phyloP scores from a whole-genome alignment of 1,139 yeast genomes.

The Meyerozyma smithsonii region DNA sequence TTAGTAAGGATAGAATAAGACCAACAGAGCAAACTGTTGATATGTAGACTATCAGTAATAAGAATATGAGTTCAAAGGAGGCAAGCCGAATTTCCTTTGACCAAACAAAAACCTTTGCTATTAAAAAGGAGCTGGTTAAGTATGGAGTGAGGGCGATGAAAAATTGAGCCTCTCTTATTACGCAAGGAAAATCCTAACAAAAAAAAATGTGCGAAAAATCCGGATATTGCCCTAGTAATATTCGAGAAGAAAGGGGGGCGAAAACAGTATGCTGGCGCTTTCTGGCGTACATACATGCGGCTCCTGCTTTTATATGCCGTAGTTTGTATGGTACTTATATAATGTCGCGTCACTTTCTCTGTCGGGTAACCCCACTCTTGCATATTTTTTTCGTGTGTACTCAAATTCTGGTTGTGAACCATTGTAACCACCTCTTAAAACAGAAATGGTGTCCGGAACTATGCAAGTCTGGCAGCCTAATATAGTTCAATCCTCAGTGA shows the following conservation, averaged over 20 bases:
- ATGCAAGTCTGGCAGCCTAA: neutral
- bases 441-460: neutral
- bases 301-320: neutral
- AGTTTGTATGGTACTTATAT: conserved; percentile 1
- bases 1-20: neutral
- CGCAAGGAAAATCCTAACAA: neutral
- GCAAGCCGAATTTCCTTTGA: conserved; percentile 1
- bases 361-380: conserved; percentile 1
- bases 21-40: neutral
- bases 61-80: neutral
- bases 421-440: neutral
- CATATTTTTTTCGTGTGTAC: neutral
- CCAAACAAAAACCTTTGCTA: conserved; percentile 1
- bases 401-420: neutral
- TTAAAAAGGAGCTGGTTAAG: neutral
- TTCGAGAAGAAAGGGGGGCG: neutral
- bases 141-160: conserved; percentile 1
- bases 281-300: neutral
- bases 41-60: neutral
- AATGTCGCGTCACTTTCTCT: neutral
- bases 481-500: neutral
- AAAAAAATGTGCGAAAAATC: conserved; percentile 1
- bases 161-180: conserved; percentile 2
- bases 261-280: neutral
- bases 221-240: neutral